phyloP scores from a whole-genome alignment of 2,329 filamentous ascomycete genomes.

The Davidsoniella neocaledoniae region DNA sequence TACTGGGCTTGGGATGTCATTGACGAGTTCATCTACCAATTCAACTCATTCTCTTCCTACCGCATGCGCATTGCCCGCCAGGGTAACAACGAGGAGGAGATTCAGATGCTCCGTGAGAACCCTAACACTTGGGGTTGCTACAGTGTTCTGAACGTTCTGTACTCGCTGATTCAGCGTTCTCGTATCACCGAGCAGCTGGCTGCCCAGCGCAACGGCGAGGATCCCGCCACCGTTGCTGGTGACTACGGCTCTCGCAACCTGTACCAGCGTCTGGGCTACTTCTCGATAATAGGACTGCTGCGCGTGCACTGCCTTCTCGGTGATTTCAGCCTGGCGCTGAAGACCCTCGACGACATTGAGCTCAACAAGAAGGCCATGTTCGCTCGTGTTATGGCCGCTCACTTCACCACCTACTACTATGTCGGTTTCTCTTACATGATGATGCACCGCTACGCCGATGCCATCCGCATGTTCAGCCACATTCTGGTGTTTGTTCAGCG shows the following conservation, averaged over 20 bases:
- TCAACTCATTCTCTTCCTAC: slow-evolving; percentile 98
- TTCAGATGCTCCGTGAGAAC: slow-evolving; percentile 81
- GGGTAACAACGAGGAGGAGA: slow-evolving; percentile 78
- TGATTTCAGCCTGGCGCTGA: slow-evolving; percentile 94
- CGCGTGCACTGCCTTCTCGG: slow-evolving; percentile 92
- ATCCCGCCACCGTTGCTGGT: slow-evolving; percentile 71
- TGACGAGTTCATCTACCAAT: slow-evolving; percentile 99
- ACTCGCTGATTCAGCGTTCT: slow-evolving; percentile 95
- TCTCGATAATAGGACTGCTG: slow-evolving; percentile 94
- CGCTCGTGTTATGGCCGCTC: slow-evolving; percentile 95
- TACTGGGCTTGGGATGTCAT: slow-evolving; percentile 99
- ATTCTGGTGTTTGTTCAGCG: slow-evolving; percentile 97
- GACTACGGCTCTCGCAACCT: slow-evolving; percentile 89
- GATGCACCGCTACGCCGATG: slow-evolving; percentile 98
- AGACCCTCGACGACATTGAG: slow-evolving; percentile 98
- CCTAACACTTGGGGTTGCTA: slow-evolving; percentile 99
- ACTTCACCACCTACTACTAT: slow-evolving; percentile 99
- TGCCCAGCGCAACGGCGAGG: slow-evolving; percentile 87
- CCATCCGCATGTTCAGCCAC: slow-evolving; percentile 99
- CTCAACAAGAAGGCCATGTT: slow-evolving; percentile 99
- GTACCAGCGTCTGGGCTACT: slow-evolving; percentile 98
- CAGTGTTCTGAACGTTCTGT: slow-evolving; percentile 96
- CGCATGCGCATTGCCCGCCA: slow-evolving; percentile 75
- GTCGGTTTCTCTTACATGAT: slow-evolving; percentile 99
- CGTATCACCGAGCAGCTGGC: slow-evolving; percentile 96